Evolutionary conservation across 208 protist genomes (phyloP).

Genomic region (Acanthamoeba lugdunensis): DNA sequence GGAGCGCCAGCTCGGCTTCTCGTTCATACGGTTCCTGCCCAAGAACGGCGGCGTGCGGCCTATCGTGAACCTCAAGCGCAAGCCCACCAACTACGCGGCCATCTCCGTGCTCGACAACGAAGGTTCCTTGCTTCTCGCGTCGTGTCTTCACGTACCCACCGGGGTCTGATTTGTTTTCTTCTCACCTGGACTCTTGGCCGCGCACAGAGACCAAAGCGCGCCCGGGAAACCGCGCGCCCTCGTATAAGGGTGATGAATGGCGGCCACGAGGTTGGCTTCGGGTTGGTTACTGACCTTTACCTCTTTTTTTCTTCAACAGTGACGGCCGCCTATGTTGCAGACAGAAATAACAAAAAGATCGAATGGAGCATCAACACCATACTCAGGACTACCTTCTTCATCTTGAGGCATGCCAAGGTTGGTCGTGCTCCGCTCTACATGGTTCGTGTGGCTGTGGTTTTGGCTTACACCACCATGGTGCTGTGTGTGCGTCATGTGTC

Average conservation of each 20-base stretch:
- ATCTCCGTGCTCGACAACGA: constrained; percentile 20
- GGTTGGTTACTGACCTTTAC: not conserved
- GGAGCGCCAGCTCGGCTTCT: constrained; percentile 50
- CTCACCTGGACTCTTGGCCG: not conserved
- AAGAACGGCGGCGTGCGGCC: constrained; percentile 65
- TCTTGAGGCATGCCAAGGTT: constrained; percentile 51
- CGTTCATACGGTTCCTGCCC: constrained; percentile 68
- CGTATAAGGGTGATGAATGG: not conserved
- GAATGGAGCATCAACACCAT: constrained; percentile 70
- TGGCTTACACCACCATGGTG: not conserved
- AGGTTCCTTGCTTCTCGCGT: not conserved
- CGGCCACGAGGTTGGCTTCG: not conserved
- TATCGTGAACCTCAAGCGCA: constrained; percentile 65
- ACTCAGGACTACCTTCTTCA: constrained; percentile 37
- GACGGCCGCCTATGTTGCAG: not conserved
- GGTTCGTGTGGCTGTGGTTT: not conserved
- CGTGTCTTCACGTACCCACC: too few species aligned
- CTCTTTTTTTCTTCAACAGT: not conserved
- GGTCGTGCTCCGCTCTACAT: not conserved
- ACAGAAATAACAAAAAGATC: constrained; percentile 20
- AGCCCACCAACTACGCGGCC: constrained; percentile 32
- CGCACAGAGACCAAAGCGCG: not conserved
- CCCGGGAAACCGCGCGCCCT: not conserved
- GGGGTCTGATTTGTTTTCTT: not conserved
- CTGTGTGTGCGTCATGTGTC: not conserved